phyloP scores from a whole-genome alignment of 495 filamentous ascomycete genomes.

The Tuber microsphaerosporum region DNA sequence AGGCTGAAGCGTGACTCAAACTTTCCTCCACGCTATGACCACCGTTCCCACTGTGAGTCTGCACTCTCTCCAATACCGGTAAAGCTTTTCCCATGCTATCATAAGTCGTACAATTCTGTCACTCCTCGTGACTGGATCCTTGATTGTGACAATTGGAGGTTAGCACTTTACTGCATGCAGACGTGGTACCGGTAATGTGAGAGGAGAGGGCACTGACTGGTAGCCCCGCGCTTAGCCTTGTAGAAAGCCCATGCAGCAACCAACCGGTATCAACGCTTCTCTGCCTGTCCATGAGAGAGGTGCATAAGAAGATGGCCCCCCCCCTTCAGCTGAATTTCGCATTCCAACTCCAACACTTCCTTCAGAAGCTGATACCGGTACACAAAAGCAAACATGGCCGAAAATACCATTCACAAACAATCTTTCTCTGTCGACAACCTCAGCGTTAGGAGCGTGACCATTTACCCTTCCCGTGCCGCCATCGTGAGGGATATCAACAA shows the following conservation, averaged over 20 bases:
- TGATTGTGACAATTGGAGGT: not conserved
- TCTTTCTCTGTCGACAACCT: slow-evolving; percentile 52
- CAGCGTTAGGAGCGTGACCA: slow-evolving; percentile 54
- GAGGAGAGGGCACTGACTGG: no score
- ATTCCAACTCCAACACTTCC: not conserved
- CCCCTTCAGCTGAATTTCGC: not conserved
- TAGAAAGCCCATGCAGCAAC: not conserved
- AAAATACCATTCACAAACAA: slow-evolving; percentile 41
- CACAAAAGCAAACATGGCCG: slow-evolving; percentile 10
- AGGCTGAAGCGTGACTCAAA: no score
- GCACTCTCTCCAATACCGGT: no score
- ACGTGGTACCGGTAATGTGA: not conserved
- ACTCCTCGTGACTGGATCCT: not conserved
- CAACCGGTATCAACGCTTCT: not conserved
- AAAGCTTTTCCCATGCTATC: no score
- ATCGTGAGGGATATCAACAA: slow-evolving; percentile 58
- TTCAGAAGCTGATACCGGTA: not conserved
- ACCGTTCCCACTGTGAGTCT: no score
- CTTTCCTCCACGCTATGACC: no score
- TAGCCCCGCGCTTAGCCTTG: not conserved
- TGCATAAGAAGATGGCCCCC: not conserved
- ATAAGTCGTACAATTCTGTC: no score
- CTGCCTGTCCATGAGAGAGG: not conserved
- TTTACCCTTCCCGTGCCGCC: slow-evolving; percentile 57
- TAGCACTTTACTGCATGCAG: not conserved